Evolutionary conservation across 139 green algal species (phyloP).

Genomic region (Yamagishiella unicocca): DNA sequence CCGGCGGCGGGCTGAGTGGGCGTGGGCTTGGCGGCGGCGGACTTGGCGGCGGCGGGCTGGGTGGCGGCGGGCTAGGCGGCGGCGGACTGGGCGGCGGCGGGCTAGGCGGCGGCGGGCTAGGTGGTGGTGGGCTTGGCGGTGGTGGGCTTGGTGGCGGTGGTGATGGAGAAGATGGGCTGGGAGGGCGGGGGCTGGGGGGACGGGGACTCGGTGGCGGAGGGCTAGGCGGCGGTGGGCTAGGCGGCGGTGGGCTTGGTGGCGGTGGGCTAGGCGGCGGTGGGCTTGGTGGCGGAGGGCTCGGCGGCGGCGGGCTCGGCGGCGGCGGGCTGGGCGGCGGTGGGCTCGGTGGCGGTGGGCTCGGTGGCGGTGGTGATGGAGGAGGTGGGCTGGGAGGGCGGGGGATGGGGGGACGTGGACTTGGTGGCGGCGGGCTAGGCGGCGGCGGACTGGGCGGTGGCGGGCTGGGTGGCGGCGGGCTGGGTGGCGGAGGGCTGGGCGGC

Average conservation of each 20-base stretch:
- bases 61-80: neutral
- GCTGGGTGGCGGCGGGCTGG: neutral
- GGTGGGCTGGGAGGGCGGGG: neutral
- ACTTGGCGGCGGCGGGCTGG: neutral
- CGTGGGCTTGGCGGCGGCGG: neutral
- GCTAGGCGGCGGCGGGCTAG: neutral
- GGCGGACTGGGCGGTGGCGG: neutral
- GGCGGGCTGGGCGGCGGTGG: neutral
- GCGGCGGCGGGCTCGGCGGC: neutral
- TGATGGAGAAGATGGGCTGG: neutral
- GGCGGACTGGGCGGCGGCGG: neutral
- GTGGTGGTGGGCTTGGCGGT: neutral
- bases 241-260: slow-evolving; percentile 4
- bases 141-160: neutral
- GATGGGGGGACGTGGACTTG: neutral
- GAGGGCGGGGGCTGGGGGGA: neutral
- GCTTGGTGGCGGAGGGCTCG: neutral
- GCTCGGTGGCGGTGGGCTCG: neutral
- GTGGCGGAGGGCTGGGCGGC: neutral
- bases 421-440: neutral
- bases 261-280: neutral
- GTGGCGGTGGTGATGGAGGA: neutral
- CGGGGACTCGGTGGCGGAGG: neutral
- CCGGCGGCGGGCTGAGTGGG: neutral
- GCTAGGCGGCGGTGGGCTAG: neutral